Conservation (phyloP, 352 stramenopile species). For the Phytophthora fragariaefolia region DNA sequence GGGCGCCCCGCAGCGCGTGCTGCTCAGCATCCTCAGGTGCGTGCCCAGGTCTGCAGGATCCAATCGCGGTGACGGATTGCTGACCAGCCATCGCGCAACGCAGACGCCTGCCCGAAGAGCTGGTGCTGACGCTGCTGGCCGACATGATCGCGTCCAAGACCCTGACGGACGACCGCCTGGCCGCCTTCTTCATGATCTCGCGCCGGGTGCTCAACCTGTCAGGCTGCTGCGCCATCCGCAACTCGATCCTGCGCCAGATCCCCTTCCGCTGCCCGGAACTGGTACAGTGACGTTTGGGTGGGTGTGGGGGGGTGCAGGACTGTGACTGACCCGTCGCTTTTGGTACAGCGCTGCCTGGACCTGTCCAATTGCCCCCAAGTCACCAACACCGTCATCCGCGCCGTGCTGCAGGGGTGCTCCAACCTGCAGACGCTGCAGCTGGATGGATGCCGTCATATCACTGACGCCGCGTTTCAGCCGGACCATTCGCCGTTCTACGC, state of each 20-base stretch:
- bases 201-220: constrained; percentile 76
- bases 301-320: background rate
- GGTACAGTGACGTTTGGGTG: constrained; percentile 37
- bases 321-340: background rate
- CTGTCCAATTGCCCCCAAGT: constrained; percentile 88
- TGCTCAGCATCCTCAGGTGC: constrained; percentile 69
- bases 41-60: constrained; percentile 14
- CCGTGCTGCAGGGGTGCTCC: constrained; percentile 79
- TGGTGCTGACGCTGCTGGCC: constrained; percentile 76
- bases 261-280: constrained; percentile 83
- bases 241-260: constrained; percentile 89
- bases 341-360: constrained; percentile 74
- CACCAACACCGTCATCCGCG: constrained; percentile 85
- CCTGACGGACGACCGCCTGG: constrained; percentile 84
- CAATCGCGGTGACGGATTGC: constrained; percentile 13
- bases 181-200: constrained; percentile 82
- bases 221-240: constrained; percentile 80
- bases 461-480: constrained; percentile 86
- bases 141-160: constrained; percentile 77
- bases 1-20: constrained; percentile 58
- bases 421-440: constrained; percentile 81
- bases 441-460: constrained; percentile 88
- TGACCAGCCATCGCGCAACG: background rate
- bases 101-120: constrained; percentile 81
- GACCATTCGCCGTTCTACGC: constrained; percentile 78